Base-by-base conservation (phyloP, 2,329 filamentous ascomycete species). In the Microsporum canis region DNA sequence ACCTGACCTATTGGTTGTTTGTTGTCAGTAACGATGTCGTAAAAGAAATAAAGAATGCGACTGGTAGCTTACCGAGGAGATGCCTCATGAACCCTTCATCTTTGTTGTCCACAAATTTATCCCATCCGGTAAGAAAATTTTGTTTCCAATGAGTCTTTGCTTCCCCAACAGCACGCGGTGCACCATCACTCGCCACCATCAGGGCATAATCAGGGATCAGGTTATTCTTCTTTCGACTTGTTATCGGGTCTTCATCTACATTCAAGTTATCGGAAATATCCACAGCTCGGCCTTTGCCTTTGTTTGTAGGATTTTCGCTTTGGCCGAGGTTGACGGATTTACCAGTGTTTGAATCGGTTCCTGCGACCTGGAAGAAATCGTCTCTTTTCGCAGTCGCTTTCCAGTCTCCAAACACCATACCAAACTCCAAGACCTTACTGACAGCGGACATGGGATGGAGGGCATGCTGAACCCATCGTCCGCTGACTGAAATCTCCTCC, bases 71-170 rank as follows among this genome's bases (percentile, higher is more conserved):
- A 38, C 53, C 53, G 10, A 57, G 53, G 17, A 17, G 14, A 5
- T 53, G 23, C n/a, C 47, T 53, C 47, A 47, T 36, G 4, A 6
- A 14, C n/a, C 3, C 10, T 17, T 1, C 5, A 4, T 43, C 27
- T 12, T 51, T 8, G n/a, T 7, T 31, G 3, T 12, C 31, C 2
- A 12, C 7, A 8, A 29, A 60, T 5, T 7, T 59, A 3, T 14
- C n/a, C 39, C 58, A 53, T 53, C 41, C 14, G 5, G 23, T 10
- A 3, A 31, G 3, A 47, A 64, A 61, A 34, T 60, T 27, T 33
- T 64, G 60, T 1, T 60, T 61, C 62, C 62, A 64, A 4, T 58
- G 62, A 5, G 60, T 62, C 45, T 64, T 62, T 1, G 56, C 45
- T 45, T 62, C 60, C 12, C 58, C 62, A 14, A 61, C 55, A 10